Conservation (phyloP, 371 early-diverging fungal genomes). For the Funneliformis caledonium region DNA sequence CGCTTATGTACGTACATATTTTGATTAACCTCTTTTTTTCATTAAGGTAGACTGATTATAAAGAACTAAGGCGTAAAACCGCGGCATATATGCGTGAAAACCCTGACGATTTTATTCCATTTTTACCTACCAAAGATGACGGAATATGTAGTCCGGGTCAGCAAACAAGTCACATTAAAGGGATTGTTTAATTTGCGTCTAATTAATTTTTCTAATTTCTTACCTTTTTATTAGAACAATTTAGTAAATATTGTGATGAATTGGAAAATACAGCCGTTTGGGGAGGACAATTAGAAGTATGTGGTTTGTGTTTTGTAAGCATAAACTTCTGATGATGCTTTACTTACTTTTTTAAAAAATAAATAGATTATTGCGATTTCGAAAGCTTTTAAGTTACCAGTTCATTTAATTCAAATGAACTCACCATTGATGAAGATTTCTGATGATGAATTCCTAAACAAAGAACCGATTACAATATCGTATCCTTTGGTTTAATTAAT, state of each 20-base stretch:
- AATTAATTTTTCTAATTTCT: neutral
- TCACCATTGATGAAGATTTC: constrained; percentile 77
- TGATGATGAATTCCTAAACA: constrained; percentile 66
- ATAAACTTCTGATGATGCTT: neutral
- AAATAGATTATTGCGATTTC: constrained; percentile 79
- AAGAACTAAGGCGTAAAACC: constrained; percentile 69
- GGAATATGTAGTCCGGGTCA: constrained; percentile 67
- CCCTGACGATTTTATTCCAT: constrained; percentile 88
- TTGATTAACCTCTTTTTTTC: neutral
- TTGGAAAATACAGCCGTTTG: constrained; percentile 84
- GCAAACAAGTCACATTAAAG: constrained; percentile 24
- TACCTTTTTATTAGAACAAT: constrained; percentile 59
- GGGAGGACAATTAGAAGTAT: constrained; percentile 95
- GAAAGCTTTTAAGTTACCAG: constrained; percentile 65
- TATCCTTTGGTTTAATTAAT: constrained; percentile 45
- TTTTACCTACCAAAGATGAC: constrained; percentile 75
- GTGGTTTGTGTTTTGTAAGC: neutral
- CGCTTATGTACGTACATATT: neutral
- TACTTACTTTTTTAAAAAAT: neutral
- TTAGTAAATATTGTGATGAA: constrained; percentile 75
- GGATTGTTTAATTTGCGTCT: neutral
- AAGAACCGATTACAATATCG: constrained; percentile 76
- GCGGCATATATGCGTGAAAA: constrained; percentile 81
- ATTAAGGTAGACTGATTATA: constrained; percentile 48
- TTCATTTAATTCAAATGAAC: constrained; percentile 80